Evolutionary conservation across 805 yeast species (phyloP), one percentile per base, ranked within the genome.

Genomic region (Saturnispora hagleri): DNA sequence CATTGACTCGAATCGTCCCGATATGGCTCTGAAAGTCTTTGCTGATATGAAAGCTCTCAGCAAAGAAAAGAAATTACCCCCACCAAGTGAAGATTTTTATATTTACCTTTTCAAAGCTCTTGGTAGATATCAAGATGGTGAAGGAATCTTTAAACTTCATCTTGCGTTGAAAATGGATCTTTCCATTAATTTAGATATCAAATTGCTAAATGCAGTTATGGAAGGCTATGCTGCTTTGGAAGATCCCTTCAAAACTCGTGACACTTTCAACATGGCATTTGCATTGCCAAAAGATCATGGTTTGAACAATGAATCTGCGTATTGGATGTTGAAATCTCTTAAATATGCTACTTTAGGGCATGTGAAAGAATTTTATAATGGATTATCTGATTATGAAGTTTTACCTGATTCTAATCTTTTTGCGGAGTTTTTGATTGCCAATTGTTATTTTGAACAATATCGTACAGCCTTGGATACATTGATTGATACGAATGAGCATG

Each of bases 101-200:
- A 64, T 74, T 51, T 76, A 76, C 56, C 63, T 86, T 24, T 81
- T 86, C 61, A 70, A 75, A 48, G 76, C 76, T 46, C 84, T 84
- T 66, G 86, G 89, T 1, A 72, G 73, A 47, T 68, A 69, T 49
- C 66, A 73, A 34, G 86, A 81, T 57, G 80, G 76, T 52, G 82
- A 81, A 7, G 93, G 91, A 0, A 79, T 85, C 17, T 71, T 71
- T 47, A 84, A 81, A 52, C 64, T 86, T 3, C 88, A 85, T 57
- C 75, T 79, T 51, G 73, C 76, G 46, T 67, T 83, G 61, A 81
- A 84, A 51, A 75, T 82, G 74, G 95, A 86, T 54, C 57, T 76
- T 46, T 66, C 71, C 10, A 66, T 84, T 42, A 76, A 73, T 53
- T 74, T 80, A 53, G 82, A 83, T 56, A 73, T 82, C 10, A 69